Base-by-base conservation (phyloP, 129 eudicot species). In the Rutidosis leptorrhynchoides region DNA sequence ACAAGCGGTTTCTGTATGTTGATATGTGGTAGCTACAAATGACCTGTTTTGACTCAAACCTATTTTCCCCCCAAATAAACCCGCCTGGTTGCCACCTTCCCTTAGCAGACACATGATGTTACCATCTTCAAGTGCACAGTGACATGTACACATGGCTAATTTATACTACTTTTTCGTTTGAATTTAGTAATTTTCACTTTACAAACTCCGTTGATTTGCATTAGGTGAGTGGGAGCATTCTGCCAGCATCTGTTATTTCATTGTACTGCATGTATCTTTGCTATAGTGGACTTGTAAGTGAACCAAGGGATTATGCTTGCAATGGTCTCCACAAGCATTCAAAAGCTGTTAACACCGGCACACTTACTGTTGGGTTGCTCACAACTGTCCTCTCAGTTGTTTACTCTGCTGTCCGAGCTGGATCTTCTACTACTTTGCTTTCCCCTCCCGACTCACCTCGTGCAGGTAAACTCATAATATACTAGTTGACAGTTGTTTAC, bases 361-460 rank as follows among this genome's bases (percentile, higher is more conserved):
- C 92, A 27, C 95, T 93, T 56, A 79, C 96, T 30, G 79, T 93
- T 49, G 96, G 98, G 49, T 82, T 93, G 64, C 75, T 93, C 30
- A 93, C 98, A 6, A 93, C 96, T 24, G 96, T 93, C 42, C 82
- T 93, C 2, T 93, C 98, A 59, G 96, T 93, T 75, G 98, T 88
- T 3, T 93, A 93, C 78, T 93, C 98, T 74, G 98, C 96, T 73
- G 96, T 93, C n/a, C 96, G 98, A 53, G 98, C 98, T 26, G 98
- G 98, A 40, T 93, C 98, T 69, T 93, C 98, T 29, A 93, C 98
- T 4, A 82, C 92, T 49, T 77, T 93, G 65, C 96, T 93, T 22
- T 93, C 98, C 43, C 95, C 98, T 53, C 96, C 98, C 1, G 75
- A 83, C 78, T 93, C 98, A 27, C 98, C 98, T 26, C 89, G 98